Conservation (phyloP, 441 rosid species). For the Adansonia gregorii region DNA sequence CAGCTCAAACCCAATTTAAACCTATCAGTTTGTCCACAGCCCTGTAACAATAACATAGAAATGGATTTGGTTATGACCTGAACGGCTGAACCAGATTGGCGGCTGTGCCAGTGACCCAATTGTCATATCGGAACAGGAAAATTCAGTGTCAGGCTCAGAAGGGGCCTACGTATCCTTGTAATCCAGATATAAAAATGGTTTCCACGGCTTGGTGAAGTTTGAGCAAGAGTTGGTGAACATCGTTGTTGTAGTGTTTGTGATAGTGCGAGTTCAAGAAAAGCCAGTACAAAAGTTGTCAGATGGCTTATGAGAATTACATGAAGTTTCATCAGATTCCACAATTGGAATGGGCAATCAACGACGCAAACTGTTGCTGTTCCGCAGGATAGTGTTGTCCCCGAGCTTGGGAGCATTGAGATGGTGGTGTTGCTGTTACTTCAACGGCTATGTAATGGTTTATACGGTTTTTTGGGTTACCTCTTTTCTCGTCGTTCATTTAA, state of each 20-base stretch:
- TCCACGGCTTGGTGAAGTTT: conserved; percentile 17
- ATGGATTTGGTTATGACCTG: conserved; percentile 34
- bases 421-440: conserved; percentile 1
- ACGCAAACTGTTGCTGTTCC: conserved; percentile 27
- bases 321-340: conserved; percentile 63
- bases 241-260: neutral
- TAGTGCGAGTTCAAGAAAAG: conserved; percentile 35
- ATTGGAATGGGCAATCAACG: conserved; percentile 53
- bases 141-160: conserved; percentile 39
- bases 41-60: conserved; percentile 4
- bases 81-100: conserved; percentile 27
- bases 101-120: neutral
- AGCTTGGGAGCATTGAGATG: conserved; percentile 49
- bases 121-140: conserved; percentile 32
- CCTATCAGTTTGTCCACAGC: neutral
- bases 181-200: neutral
- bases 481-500: neutral
- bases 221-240: neutral
- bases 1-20: neutral
- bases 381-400: conserved; percentile 50
- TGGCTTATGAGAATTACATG: conserved; percentile 67
- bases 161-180: conserved; percentile 2
- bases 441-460: neutral
- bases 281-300: conserved; percentile 47
- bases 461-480: neutral